phyloP scores from a whole-genome alignment of 768 basidiomycete species.

The Sarcodon sp. region DNA sequence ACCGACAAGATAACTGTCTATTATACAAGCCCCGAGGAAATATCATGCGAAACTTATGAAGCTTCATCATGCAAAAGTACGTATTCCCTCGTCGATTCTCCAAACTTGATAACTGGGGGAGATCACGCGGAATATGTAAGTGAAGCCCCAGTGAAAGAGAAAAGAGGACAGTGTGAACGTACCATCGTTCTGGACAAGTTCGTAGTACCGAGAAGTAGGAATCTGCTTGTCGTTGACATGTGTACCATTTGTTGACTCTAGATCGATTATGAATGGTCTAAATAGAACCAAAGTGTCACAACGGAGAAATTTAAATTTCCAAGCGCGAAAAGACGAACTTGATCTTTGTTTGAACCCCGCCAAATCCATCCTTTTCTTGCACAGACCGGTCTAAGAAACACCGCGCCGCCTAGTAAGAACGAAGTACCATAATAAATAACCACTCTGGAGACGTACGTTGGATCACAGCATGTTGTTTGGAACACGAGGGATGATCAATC shows the following conservation, averaged over 20 bases:
- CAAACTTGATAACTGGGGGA: constrained; percentile 70
- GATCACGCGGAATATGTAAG: constrained; percentile 2
- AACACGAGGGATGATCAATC: constrained; percentile 92
- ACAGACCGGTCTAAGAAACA: constrained; percentile 58
- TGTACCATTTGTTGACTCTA: constrained; percentile 97
- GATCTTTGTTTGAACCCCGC: constrained; percentile 57
- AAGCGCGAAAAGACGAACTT: constrained; percentile 47
- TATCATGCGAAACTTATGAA: constrained; percentile 6
- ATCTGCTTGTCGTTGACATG: constrained; percentile 80
- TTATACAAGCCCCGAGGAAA: too few species aligned
- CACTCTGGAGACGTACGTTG: constrained; percentile 49
- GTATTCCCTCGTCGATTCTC: constrained; percentile 70
- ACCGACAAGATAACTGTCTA: too few species aligned
- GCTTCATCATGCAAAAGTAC: constrained; percentile 77
- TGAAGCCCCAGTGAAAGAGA: not conserved
- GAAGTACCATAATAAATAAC: not conserved
- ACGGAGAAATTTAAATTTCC: not conserved
- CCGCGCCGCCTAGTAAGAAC: constrained; percentile 2
- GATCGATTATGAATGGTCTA: constrained; percentile 94
- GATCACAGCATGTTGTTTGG: constrained; percentile 96
- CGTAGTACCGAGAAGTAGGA: constrained; percentile 79
- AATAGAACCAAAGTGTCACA: not conserved
- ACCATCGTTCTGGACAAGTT: constrained; percentile 74
- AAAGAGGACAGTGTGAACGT: constrained; percentile 12
- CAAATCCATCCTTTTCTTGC: constrained; percentile 80